A percentile compares a stretch with the other conserved stretches of the same genome.
These are phyloP conservation scores for Globisporangium iwayamae DNA, from an alignment of 352 stramenopile species.

Conservation along the genomic window DNA sequence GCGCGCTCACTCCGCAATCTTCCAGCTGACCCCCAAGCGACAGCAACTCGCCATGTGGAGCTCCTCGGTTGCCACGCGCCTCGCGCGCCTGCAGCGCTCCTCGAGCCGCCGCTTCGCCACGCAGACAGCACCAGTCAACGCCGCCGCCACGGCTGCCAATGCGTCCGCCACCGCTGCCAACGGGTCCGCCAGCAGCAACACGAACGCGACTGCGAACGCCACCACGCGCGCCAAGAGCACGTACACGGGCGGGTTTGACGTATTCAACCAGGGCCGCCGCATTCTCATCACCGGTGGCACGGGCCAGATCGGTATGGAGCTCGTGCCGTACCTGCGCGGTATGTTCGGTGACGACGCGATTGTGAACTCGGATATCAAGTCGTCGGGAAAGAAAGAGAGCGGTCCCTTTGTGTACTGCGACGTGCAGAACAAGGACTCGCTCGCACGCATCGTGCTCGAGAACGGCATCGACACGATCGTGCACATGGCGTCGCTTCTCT, in stretches of 20 bases:
- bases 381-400: constrained; percentile 42
- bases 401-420: constrained; percentile 79
- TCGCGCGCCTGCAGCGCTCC: constrained; percentile 10
- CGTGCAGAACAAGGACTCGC: constrained; percentile 65
- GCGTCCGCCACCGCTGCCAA: constrained; percentile 7
- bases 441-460: constrained; percentile 85
- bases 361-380: constrained; percentile 84
- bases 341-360: constrained; percentile 56
- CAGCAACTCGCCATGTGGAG: constrained; percentile 11
- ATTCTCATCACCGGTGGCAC: constrained; percentile 81
- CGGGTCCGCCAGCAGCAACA: neutral
- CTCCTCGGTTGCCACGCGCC: constrained; percentile 9
- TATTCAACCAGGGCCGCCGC: constrained; percentile 48
- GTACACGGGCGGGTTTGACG: constrained; percentile 50
- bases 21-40: neutral
- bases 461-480: constrained; percentile 87
- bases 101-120: constrained; percentile 9
- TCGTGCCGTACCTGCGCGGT: constrained; percentile 73
- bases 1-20: constrained; percentile 9
- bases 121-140: constrained; percentile 13
- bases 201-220: constrained; percentile 8
- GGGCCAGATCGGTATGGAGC: constrained; percentile 85
- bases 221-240: constrained; percentile 26
- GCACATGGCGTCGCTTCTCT: constrained; percentile 90
- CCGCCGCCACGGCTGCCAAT: constrained; percentile 12